Evolutionary conservation across 2,329 filamentous ascomycete genomes (phyloP), one percentile per base, ranked within the genome.

Genomic region (Moelleriella libera): DNA sequence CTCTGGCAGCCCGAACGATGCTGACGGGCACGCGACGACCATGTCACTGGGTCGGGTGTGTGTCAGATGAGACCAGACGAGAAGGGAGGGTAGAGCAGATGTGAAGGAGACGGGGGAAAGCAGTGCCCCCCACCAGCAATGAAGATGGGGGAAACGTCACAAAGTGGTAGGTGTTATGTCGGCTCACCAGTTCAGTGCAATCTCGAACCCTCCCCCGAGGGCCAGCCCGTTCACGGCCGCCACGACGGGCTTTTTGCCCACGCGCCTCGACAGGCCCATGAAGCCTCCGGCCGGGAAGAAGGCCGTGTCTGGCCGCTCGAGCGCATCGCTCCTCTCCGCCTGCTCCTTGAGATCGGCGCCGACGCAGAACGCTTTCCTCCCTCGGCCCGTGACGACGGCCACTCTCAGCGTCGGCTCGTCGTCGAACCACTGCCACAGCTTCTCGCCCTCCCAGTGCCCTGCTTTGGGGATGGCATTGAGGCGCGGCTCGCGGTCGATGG

Each of bases 201-300:
- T 72, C 60, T 79, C 75, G 52, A 76, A 77, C 0, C 75, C 76
- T 5, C 75, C 76, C 0, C 76, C 76, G 44, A 76, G 62, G 1
- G 74, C 73, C 50, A 72, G 68, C 0, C 76, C 76, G 59, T 79
- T 80, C 3, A 78, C 73, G 2, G 76, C 76, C 7, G 74, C 75
- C 56, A 80, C 75, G 43, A 80, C 67, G 1, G 76, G 76, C 59
- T 80, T 80, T 64, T 76, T 79, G 1, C 79, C 78, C 10, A 60
- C 60, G 10, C 79, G 65, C 41, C 72, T 64, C 41, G 72, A 76
- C 11, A 83, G 57, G 0, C 75, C 78, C 48, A 51, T 57, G 47
- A 60, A 61, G 0, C 77, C 78, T 1, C 62, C 62, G 2, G 63
- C 48, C 1, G 72, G 71, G 51, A 47, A 52, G 4, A 21, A 5